Conservation (phyloP, 768 basidiomycete genomes). For the Brasilioporus rufonigricans region DNA sequence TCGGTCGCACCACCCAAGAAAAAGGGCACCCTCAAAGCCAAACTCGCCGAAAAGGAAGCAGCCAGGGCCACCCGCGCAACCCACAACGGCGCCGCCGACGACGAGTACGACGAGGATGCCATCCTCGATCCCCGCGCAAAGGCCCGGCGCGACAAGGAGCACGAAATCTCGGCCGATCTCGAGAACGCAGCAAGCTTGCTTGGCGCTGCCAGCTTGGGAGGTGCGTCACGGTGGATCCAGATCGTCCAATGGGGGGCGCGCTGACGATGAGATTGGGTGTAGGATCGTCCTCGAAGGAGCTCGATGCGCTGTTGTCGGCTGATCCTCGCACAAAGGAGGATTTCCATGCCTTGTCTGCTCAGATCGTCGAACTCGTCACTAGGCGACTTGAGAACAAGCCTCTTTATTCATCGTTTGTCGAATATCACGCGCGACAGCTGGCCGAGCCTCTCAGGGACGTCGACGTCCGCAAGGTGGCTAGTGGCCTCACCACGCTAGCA, state of each 20-base stretch:
- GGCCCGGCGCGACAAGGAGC: constrained; percentile 71
- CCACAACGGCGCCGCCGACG: constrained; percentile 37
- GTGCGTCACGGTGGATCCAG: constrained; percentile 35
- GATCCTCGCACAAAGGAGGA: constrained; percentile 90
- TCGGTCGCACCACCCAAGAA: constrained; percentile 77
- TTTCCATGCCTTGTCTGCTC: constrained; percentile 68
- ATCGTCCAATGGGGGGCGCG: too few species aligned
- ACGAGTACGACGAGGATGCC: constrained; percentile 67
- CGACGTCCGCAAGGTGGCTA: constrained; percentile 88
- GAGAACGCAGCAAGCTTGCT: constrained; percentile 80
- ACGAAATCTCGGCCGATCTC: constrained; percentile 85
- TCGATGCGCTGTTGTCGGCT: constrained; percentile 70
- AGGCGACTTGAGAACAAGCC: constrained; percentile 81
- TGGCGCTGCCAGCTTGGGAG: constrained; percentile 65
- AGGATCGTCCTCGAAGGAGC: constrained; percentile 69
- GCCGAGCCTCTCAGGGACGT: constrained; percentile 80
- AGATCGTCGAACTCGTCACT: constrained; percentile 72
- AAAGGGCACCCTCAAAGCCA: constrained; percentile 88
- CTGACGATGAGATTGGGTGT: constrained; percentile 2
- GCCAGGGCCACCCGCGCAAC: constrained; percentile 54
- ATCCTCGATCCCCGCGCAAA: constrained; percentile 81
- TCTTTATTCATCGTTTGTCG: constrained; percentile 79
- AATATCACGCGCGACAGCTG: constrained; percentile 76
- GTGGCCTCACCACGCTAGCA: constrained; percentile 78
- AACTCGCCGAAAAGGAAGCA: constrained; percentile 90